Conservation (phyloP, 805 yeast species). For the Wickerhamiella dianesei region DNA sequence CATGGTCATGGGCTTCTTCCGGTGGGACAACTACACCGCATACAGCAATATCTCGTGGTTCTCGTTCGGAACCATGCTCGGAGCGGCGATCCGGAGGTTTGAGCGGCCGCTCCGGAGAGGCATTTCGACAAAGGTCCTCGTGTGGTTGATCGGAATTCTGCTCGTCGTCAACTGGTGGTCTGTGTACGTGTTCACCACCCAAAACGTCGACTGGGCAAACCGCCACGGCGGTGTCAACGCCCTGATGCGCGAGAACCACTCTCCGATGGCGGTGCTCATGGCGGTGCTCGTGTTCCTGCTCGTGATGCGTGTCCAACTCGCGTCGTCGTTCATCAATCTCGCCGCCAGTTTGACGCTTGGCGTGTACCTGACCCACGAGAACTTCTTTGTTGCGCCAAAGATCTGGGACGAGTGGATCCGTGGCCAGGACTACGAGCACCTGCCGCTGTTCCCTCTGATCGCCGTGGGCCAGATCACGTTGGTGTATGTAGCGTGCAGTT, state of each 20-base stretch:
- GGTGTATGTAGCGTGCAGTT: constrained; percentile 5
- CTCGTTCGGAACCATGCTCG: constrained; percentile 5
- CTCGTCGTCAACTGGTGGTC: constrained; percentile 2
- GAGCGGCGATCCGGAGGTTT: constrained; percentile 9
- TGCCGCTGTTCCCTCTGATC: constrained; percentile 5
- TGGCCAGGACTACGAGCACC: constrained; percentile 1
- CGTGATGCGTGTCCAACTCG: neutral
- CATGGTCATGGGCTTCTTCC: constrained; percentile 1
- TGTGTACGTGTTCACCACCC: constrained; percentile 4
- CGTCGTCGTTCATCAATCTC: constrained; percentile 3
- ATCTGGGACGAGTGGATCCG: constrained; percentile 6
- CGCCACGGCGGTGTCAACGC: constrained; percentile 7
- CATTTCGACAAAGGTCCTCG: constrained; percentile 3
- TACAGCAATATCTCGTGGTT: constrained; percentile 9
- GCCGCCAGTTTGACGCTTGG: constrained; percentile 7
- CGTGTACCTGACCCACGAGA: constrained; percentile 12
- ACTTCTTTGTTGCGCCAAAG: constrained; percentile 2
- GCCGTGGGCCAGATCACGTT: constrained; percentile 2
- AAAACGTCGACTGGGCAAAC: constrained; percentile 2
- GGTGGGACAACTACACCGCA: constrained; percentile 4
- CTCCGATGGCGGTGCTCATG: constrained; percentile 3
- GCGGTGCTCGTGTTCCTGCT: constrained; percentile 5
- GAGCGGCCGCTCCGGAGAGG: neutral
- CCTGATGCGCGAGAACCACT: constrained; percentile 7
- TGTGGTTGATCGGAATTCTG: neutral